phyloP scores from a whole-genome alignment of 2,329 filamentous ascomycete species.

The Tolypocladium tropicale region DNA sequence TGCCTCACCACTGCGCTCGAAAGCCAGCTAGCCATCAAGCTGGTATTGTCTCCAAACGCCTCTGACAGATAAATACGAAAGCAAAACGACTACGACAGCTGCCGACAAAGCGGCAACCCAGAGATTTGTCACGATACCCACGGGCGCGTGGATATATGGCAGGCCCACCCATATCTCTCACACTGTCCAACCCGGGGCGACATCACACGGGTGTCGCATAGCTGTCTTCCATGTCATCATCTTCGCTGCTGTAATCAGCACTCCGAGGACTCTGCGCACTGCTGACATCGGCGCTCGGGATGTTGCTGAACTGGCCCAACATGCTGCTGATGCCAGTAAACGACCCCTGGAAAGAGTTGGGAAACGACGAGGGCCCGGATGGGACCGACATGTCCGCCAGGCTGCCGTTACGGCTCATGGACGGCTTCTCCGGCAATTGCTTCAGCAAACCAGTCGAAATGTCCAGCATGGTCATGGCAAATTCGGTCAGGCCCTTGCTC shows the following conservation, averaged over 20 bases:
- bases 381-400: conserved; percentile 32
- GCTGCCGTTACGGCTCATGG: conserved; percentile 46
- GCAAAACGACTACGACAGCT: neutral
- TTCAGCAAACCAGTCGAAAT: conserved; percentile 60
- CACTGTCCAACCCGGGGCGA: neutral
- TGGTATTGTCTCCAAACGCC: neutral
- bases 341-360: conserved; percentile 18
- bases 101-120: neutral
- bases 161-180: neutral
- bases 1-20: neutral
- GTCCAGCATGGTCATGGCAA: conserved; percentile 70
- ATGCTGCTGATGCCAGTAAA: conserved; percentile 23
- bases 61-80: neutral
- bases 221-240: conserved; percentile 40
- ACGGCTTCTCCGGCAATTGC: conserved; percentile 60
- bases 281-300: conserved; percentile 37
- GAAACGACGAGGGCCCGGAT: conserved; percentile 13
- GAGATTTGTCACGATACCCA: neutral
- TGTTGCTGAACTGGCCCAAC: conserved; percentile 30
- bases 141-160: neutral
- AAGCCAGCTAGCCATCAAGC: neutral
- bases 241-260: conserved; percentile 37
- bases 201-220: conserved; percentile 13
- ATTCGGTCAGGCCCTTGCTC: conserved; percentile 48
- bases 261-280: conserved; percentile 40